Percentiles rank a stretch among this genome's conserved stretches.
Conservation (phyloP, 495 filamentous ascomycete genomes). For the Annulohypoxylon bovei region DNA sequence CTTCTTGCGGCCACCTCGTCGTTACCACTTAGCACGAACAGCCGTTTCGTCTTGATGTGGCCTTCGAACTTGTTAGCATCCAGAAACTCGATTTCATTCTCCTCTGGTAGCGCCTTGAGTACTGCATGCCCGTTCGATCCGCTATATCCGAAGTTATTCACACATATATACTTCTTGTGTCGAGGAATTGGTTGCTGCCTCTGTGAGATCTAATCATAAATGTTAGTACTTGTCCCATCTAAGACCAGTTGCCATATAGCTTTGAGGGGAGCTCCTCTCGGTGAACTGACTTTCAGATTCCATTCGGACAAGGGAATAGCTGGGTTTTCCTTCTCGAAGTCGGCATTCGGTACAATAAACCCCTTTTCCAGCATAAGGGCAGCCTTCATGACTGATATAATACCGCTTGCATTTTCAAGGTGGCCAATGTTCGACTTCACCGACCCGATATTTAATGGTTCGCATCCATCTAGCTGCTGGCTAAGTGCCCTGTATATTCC, state of each 20-base stretch:
- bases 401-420: slow-evolving; percentile 63
- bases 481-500: slow-evolving; percentile 54
- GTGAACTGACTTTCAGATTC: slow-evolving; percentile 51
- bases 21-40: slow-evolving; percentile 43
- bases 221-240: slow-evolving; percentile 5
- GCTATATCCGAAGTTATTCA: slow-evolving; percentile 58
- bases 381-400: slow-evolving; percentile 67
- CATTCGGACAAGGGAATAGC: slow-evolving; percentile 59
- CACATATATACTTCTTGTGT: slow-evolving; percentile 51
- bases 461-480: slow-evolving; percentile 37
- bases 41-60: slow-evolving; percentile 36
- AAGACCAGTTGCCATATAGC: not conserved
- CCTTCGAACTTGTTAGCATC: slow-evolving; percentile 33
- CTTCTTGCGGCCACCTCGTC: slow-evolving; percentile 39
- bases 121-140: slow-evolving; percentile 38
- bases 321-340: slow-evolving; percentile 64
- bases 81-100: slow-evolving; percentile 32
- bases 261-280: not conserved
- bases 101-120: slow-evolving; percentile 30
- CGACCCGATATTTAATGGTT: slow-evolving; percentile 61
- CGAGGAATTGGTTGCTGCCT: slow-evolving; percentile 49
- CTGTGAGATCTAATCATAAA: slow-evolving; percentile 38
- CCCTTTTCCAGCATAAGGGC: slow-evolving; percentile 65
- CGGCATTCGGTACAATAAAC: slow-evolving; percentile 58
- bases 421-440: slow-evolving; percentile 70